Conservation (phyloP, 2,329 filamentous ascomycete species). For the Ophiostoma quercus region DNA sequence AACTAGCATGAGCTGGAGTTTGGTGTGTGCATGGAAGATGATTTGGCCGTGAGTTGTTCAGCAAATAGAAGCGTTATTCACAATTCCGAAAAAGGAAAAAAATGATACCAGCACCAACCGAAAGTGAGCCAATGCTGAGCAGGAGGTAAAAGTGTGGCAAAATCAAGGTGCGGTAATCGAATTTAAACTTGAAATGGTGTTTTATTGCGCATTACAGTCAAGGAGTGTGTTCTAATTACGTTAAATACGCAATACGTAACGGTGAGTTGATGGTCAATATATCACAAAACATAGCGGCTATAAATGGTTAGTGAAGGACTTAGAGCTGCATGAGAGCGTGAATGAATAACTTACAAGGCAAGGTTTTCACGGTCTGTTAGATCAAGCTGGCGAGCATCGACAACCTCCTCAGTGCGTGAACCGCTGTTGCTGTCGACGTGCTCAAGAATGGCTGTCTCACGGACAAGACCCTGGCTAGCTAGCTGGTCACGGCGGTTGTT, state of each 20-base stretch:
- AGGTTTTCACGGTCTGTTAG: constrained; percentile 23
- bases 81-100: background rate
- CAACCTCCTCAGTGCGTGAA: constrained; percentile 16
- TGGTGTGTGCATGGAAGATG: background rate
- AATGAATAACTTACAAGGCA: constrained; percentile 20
- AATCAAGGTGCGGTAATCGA: too few relatives aligned
- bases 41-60: too few relatives aligned
- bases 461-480: constrained; percentile 14
- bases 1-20: background rate
- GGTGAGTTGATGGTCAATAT: background rate
- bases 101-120: background rate
- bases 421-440: constrained; percentile 20
- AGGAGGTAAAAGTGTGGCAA: background rate
- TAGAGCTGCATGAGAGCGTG: too few relatives aligned
- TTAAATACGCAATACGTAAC: too few relatives aligned
- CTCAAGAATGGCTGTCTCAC: constrained; percentile 22
- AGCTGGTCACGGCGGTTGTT: constrained; percentile 24
- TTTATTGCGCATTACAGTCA: too few relatives aligned
- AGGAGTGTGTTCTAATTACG: too few relatives aligned
- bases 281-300: background rate
- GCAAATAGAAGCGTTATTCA: too few relatives aligned
- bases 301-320: background rate
- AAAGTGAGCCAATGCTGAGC: background rate
- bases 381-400: constrained; percentile 23
- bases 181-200: too few relatives aligned